phyloP scores from a whole-genome alignment of 2,329 filamentous ascomycete genomes.

The Fusarium euwallaceae region DNA sequence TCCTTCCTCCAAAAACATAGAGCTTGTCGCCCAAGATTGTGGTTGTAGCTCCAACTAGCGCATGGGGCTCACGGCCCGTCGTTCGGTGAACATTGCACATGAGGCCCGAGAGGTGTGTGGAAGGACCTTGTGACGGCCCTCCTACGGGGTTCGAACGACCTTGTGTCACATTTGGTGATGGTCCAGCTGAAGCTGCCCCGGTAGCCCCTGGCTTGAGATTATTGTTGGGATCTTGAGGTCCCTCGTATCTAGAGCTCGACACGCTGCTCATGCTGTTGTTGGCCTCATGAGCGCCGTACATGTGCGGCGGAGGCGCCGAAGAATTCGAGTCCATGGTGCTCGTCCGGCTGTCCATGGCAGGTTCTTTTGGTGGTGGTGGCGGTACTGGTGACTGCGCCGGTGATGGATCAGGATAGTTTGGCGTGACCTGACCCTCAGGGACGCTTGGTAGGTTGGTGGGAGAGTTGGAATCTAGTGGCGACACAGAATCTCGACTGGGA shows the following conservation, averaged over 20 bases:
- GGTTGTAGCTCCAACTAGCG: slow-evolving; percentile 93
- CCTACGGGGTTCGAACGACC: slow-evolving; percentile 49
- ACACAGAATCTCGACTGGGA: slow-evolving; percentile 44
- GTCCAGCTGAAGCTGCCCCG: slow-evolving; percentile 67
- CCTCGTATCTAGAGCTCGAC: slow-evolving; percentile 60
- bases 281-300: slow-evolving; percentile 52
- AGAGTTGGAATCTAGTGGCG: slow-evolving; percentile 51
- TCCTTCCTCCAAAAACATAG: slow-evolving; percentile 94
- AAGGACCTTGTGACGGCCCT: slow-evolving; percentile 62
- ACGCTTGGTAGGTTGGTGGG: slow-evolving; percentile 44
- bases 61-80: slow-evolving; percentile 90
- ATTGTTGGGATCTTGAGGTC: slow-evolving; percentile 59
- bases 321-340: slow-evolving; percentile 64
- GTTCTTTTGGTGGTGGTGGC: slow-evolving; percentile 47
- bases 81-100: slow-evolving; percentile 85
- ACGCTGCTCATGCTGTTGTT: slow-evolving; percentile 62
- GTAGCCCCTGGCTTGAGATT: slow-evolving; percentile 65
- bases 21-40: slow-evolving; percentile 95
- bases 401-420: slow-evolving; percentile 39
- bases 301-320: slow-evolving; percentile 52
- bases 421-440: slow-evolving; percentile 49
- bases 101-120: slow-evolving; percentile 72
- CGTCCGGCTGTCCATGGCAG: slow-evolving; percentile 58
- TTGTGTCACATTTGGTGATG: slow-evolving; percentile 66
- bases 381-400: slow-evolving; percentile 27